These are phyloP conservation scores for Fusarium phyllophilum DNA, from an alignment of 2,329 filamentous ascomycete genomes.

Conservation along the genomic window DNA sequence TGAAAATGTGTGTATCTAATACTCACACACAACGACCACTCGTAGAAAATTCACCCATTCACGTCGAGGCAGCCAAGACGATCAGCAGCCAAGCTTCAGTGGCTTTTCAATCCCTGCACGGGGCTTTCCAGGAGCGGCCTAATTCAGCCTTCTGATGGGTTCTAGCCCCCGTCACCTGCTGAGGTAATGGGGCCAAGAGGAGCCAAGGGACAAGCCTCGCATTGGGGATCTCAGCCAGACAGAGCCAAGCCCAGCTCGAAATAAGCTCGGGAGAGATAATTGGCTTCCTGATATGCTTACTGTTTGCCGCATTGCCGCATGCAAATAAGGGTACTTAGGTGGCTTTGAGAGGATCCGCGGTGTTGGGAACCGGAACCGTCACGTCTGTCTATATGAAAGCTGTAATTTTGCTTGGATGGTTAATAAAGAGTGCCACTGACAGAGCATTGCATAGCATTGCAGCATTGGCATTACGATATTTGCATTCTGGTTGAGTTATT, in stretches of 20 bases:
- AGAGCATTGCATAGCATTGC: neutral
- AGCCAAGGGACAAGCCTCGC: neutral
- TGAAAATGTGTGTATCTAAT: conserved; percentile 8
- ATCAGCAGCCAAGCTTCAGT: conserved; percentile 38
- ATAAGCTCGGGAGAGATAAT: conserved; percentile 30
- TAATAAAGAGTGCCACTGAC: neutral
- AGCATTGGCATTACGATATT: conserved; percentile 7
- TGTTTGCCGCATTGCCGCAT: conserved; percentile 33
- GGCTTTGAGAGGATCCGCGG: conserved; percentile 1
- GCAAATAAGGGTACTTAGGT: conserved; percentile 16
- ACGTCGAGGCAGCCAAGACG: conserved; percentile 16
- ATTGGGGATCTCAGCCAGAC: conserved; percentile 1
- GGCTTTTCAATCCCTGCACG: conserved; percentile 23
- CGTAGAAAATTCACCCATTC: conserved; percentile 14
- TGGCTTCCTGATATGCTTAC: conserved; percentile 33
- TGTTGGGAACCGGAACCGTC: conserved; percentile 1
- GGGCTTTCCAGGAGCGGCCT: conserved; percentile 27
- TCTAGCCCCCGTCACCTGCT: conserved; percentile 26
- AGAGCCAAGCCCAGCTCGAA: conserved; percentile 10
- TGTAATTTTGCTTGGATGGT: neutral
- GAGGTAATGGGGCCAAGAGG: conserved; percentile 20
- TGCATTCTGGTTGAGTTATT: conserved; percentile 8
- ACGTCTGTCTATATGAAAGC: neutral
- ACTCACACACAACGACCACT: neutral
- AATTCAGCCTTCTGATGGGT: conserved; percentile 22